These are phyloP conservation scores for Pseudogymnoascus sp. DNA, from an alignment of 2,329 filamentous ascomycete genomes.

Conservation along the genomic window DNA sequence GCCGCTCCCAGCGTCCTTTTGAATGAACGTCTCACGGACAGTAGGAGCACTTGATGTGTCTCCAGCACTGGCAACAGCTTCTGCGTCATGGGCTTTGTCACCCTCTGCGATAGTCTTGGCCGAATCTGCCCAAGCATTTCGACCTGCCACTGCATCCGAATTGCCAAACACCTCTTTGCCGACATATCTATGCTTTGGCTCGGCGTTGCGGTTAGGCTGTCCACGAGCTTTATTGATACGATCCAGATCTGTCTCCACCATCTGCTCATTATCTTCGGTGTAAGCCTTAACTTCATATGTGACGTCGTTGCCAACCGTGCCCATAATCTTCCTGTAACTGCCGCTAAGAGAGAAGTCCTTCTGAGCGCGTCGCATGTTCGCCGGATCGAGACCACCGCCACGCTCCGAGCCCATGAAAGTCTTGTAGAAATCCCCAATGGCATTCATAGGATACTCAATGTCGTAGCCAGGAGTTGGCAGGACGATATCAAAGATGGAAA, in stretches of 20 bases:
- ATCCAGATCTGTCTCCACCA: constrained; percentile 83
- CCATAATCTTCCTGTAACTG: constrained; percentile 77
- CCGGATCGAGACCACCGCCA: constrained; percentile 73
- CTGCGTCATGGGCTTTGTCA: background rate
- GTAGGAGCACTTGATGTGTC: constrained; percentile 17
- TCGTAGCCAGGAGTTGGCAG: constrained; percentile 90
- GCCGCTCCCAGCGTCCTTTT: constrained; percentile 27
- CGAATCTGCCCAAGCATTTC: constrained; percentile 25
- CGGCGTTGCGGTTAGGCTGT: constrained; percentile 10
- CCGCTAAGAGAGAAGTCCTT: constrained; percentile 85
- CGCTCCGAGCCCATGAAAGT: constrained; percentile 75
- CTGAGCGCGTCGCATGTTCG: constrained; percentile 78
- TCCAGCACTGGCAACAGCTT: constrained; percentile 14
- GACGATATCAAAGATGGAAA: constrained; percentile 79
- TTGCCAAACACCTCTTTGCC: background rate
- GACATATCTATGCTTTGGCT: background rate
- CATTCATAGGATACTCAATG: constrained; percentile 77
- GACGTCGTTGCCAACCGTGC: constrained; percentile 55
- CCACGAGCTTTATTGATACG: constrained; percentile 19
- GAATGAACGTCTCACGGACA: constrained; percentile 26
- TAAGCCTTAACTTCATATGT: constrained; percentile 67
- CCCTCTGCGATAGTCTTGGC: constrained; percentile 12
- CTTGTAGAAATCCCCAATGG: constrained; percentile 74
- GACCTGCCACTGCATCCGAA: constrained; percentile 13
- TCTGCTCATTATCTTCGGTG: constrained; percentile 64